These are phyloP conservation scores for Nannizziopsis arthrosporioides DNA, from an alignment of 2,329 filamentous ascomycete genomes.

Conservation along the genomic window DNA sequence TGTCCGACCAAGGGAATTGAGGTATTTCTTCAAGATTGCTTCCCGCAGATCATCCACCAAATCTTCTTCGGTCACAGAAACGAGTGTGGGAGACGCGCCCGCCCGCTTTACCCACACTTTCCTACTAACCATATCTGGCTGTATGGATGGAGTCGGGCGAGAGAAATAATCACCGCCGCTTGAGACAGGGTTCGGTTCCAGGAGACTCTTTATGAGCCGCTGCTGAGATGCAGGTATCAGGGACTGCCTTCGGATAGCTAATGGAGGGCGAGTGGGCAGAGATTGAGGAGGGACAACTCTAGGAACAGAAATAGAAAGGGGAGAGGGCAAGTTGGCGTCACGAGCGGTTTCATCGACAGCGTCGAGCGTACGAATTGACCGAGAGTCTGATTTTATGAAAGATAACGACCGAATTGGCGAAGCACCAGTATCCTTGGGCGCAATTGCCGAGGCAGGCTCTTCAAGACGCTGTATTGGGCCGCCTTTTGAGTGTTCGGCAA, in stretches of 20 bases:
- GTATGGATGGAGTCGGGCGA: constrained; percentile 14
- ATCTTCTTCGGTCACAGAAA: constrained; percentile 76
- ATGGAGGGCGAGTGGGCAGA: constrained; percentile 24
- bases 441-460: neutral
- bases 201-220: constrained; percentile 27
- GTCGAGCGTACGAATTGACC: constrained; percentile 6
- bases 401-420: neutral
- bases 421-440: constrained; percentile 1
- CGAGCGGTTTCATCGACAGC: constrained; percentile 8
- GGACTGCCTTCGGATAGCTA: constrained; percentile 30
- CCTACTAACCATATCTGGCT: constrained; percentile 35
- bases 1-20: constrained; percentile 75
- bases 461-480: neutral
- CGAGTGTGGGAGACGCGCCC: constrained; percentile 71
- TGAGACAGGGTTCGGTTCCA: constrained; percentile 21
- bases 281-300: neutral
- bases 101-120: constrained; percentile 95
- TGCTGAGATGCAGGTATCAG: constrained; percentile 31
- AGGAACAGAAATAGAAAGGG: constrained; percentile 13
- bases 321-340: constrained; percentile 1
- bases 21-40: constrained; percentile 83
- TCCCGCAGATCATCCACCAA: constrained; percentile 91
- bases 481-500: neutral
- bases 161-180: constrained; percentile 18
- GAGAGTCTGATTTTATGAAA: constrained; percentile 1